Evolutionary conservation across 2,329 filamentous ascomycete genomes (phyloP).

Genomic region (Aaosphaeria arxii): DNA sequence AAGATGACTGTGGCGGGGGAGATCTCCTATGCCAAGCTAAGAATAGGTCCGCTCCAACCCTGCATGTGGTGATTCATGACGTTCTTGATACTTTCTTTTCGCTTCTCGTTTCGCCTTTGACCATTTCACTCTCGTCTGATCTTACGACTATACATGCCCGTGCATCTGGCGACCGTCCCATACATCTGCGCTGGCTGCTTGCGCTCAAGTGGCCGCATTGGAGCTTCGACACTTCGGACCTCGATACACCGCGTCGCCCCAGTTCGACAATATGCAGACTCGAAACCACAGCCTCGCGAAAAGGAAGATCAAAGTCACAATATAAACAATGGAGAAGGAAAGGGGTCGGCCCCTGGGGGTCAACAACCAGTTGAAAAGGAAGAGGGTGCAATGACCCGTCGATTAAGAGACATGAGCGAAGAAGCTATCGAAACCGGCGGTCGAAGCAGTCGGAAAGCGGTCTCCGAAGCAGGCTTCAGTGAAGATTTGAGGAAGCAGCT

Average conservation of each 20-base stretch:
- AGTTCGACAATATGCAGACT: constrained; percentile 20
- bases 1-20: too few relatives aligned
- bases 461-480: constrained; percentile 62
- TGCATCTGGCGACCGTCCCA: too few relatives aligned
- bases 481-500: constrained; percentile 58
- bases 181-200: constrained; percentile 40
- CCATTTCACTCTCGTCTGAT: too few relatives aligned
- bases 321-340: constrained; percentile 4
- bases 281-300: constrained; percentile 13
- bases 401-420: constrained; percentile 59
- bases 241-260: constrained; percentile 5
- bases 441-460: constrained; percentile 52
- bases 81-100: too few relatives aligned
- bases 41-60: too few relatives aligned
- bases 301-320: constrained; percentile 3
- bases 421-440: constrained; percentile 56
- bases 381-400: constrained; percentile 57
- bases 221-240: constrained; percentile 1
- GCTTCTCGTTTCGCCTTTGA: too few relatives aligned
- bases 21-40: too few relatives aligned
- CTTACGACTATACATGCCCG: constrained; percentile 21
- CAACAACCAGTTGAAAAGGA: constrained; percentile 13
- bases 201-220: constrained; percentile 27
- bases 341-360: not conserved
- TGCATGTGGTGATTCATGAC: too few relatives aligned